Evolutionary conservation across 2,329 filamentous ascomycete genomes (phyloP), one percentile per base, ranked within the genome.

Genomic region (Colletotrichum godetiae): DNA sequence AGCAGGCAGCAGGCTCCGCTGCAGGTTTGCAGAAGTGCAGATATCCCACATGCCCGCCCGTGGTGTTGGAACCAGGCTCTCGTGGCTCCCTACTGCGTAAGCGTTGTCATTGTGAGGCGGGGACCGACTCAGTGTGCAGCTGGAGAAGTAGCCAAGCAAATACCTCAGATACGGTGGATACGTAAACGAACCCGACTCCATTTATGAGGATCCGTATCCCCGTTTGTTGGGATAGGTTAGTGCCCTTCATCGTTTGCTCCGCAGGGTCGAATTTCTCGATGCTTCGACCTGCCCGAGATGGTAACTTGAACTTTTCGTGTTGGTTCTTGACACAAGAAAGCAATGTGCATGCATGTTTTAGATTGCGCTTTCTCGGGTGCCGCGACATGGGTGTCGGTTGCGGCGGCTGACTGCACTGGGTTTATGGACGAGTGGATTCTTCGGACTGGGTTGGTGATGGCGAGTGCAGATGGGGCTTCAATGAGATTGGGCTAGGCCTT

Each of bases 271-370:
- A 10, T n/a, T 49, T 22, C 42, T 49, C 42, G 8, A 49, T 49
- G 29, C 27, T 63, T 35, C n/a, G 61, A 63, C 61, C 61, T 63
- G n/a, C 61, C 46, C 11, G 29, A 63, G n/a, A 53, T 37, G 46
- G 61, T 1, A 24, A 63, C 15, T 63, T 42, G 37, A 42, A 15
- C 19, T 42, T 42, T 42, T 53, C n/a, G 15, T n/a, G 61, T 53
- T 63, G 61, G 46, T 12, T 49, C n/a, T 27, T 29, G 24, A 22
- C 19, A 19, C 42, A 49, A 19, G 19, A 22, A 19, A 8, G 15
- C 15, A 49, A 49, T n/a, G 19, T 49, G 42, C 42, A 19, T 49
- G 42, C 42, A 19, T 19, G 42, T 10, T 49, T 22, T 49, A 49
- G 42, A 49, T 49, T 49, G 42, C 42, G 42, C 19, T 7, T 22